Conservation (phyloP, 345 rosid genomes). For the Euclidium syriacum region DNA sequence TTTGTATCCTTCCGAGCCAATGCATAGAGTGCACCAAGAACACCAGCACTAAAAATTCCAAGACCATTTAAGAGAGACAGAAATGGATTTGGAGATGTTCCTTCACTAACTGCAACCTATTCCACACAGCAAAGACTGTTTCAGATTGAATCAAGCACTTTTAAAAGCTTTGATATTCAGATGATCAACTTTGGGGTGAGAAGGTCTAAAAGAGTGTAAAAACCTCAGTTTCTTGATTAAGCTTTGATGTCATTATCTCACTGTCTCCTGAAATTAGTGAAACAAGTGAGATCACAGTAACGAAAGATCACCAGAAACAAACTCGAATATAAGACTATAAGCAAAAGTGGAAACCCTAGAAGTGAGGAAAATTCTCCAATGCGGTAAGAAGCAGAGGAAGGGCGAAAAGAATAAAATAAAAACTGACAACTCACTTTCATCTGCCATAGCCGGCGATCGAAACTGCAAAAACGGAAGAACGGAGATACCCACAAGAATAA, state of each 20-base stretch:
- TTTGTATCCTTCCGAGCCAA: conserved; percentile 59
- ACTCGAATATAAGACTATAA: not conserved
- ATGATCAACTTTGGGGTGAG: too few species aligned
- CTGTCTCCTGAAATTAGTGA: conserved; percentile 42
- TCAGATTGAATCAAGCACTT: conserved; percentile 14
- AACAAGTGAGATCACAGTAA: conserved; percentile 11
- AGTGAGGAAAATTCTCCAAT: not conserved
- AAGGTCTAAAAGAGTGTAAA: conserved; percentile 17
- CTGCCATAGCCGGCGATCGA: conserved; percentile 25
- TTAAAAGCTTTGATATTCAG: not conserved
- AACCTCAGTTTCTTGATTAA: conserved; percentile 48
- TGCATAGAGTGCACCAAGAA: conserved; percentile 86
- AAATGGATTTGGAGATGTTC: conserved; percentile 48
- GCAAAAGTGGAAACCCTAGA: too few species aligned
- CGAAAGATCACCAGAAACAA: not conserved
- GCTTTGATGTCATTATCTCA: conserved; percentile 31
- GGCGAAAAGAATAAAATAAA: not conserved
- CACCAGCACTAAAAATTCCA: conserved; percentile 65
- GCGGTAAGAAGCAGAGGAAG: not conserved
- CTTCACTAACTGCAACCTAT: conserved; percentile 41
- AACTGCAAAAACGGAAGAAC: conserved; percentile 59
- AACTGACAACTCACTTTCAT: conserved; percentile 19
- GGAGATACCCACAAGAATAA: conserved; percentile 62
- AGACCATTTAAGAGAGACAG: conserved; percentile 66
- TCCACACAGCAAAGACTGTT: conserved; percentile 13